A percentile compares a stretch with the other conserved stretches of the same genome.
Conservation (phyloP, 805 yeast species). For the Schwanniomyces polymorphus region DNA sequence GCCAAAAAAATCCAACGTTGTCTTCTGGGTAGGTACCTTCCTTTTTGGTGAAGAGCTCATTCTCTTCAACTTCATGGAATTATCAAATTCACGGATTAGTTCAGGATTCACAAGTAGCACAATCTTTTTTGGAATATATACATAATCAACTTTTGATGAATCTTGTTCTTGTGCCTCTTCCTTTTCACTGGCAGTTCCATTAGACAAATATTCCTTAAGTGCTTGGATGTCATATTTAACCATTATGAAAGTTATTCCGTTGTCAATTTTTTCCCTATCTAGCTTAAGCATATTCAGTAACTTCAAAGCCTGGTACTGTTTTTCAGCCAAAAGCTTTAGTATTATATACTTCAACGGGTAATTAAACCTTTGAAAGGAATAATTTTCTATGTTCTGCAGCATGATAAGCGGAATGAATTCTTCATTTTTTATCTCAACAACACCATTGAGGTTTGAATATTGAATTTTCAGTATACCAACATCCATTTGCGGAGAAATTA, state of each 20-base stretch:
- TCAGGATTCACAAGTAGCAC: conserved; percentile 13
- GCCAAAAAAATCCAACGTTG: conserved; percentile 23
- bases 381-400: no score
- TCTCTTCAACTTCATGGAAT: conserved; percentile 2
- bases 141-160: conserved; percentile 5
- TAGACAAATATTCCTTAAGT: conserved; percentile 2
- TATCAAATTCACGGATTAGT: conserved; percentile 11
- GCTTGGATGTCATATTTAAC: conserved; percentile 12
- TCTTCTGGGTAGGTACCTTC: conserved; percentile 17
- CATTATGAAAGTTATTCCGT: conserved; percentile 13
- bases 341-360: conserved; percentile 5
- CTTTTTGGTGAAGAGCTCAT: conserved; percentile 11
- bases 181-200: background rate
- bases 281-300: background rate
- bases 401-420: background rate
- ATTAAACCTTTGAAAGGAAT: background rate
- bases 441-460: background rate
- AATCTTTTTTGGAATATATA: conserved; percentile 21
- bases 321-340: background rate
- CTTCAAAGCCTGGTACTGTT: background rate
- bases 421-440: background rate
- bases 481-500: background rate
- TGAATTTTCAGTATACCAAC: conserved; percentile 5
- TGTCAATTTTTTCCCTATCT: background rate
- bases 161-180: background rate